Base-by-base conservation (phyloP, 306 rosid species). In the Ceratonia siliqua region DNA sequence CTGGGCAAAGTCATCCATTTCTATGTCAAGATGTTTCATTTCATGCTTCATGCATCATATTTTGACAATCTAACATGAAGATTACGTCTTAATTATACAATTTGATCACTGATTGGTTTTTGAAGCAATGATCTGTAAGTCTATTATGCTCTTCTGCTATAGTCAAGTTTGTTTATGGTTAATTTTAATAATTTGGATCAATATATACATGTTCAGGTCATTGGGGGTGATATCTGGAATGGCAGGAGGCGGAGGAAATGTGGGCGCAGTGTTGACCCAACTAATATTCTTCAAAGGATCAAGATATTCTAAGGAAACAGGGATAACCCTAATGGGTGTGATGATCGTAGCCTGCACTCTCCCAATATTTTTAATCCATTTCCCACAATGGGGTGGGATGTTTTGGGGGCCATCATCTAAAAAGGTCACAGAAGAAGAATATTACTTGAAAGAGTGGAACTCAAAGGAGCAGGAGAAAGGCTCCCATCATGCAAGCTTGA, bases 301-400 rank as follows among this genome's bases (percentile, higher is more conserved):
- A 0, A 85, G 1, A 36, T 91, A 85, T 53, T 83, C 94, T 17
- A 91, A 89, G 80, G 89, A 94, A 39, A 89, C 74, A 21, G 97
- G 98, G 28, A 91, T 94, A 39, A 91, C 87, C 22, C 86, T 89
- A n/a, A 91, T 91, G 98, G 98, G 97, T 2, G 58, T 62, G 0
- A 91, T 91, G 98, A 94, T 94, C 33, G 73, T 94, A 12, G 68
- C 81, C 15, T 89, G 97, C 78, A 88, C 90, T 2, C 77, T 94
- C 28, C 93, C 97, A 13, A 28, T 91, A 12, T 32, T 72, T 43
- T 63, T 91, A 8, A 82, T 94, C 10, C 70, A 87, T 39, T 94
- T 91, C 67, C 98, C 97, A 2, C 97, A 89, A 55, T 91, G 98
- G 98, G 98, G 98, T 5, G 90, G 98, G 7, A 89, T 94, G 94